Conservation (phyloP, 352 stramenopile species). For the Phytophthora macrochlamydospora region DNA sequence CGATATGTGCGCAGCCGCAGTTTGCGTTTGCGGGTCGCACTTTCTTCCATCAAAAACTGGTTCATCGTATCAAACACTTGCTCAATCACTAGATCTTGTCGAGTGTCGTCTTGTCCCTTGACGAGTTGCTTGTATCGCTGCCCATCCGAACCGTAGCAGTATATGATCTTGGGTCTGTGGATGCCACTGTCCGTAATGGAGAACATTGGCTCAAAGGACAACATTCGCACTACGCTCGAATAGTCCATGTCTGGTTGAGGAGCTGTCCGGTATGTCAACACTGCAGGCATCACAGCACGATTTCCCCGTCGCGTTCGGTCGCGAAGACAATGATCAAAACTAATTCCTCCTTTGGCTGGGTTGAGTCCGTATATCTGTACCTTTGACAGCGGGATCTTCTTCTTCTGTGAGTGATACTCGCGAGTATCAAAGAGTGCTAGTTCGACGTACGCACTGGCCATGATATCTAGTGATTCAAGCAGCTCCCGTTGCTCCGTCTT, state of each 20-base stretch:
- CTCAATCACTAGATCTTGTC: constrained; percentile 90
- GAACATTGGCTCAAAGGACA: constrained; percentile 93
- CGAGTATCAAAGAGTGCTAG: constrained; percentile 83
- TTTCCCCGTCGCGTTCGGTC: constrained; percentile 48
- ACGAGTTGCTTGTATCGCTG: constrained; percentile 94
- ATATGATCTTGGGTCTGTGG: constrained; percentile 97
- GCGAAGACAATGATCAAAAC: constrained; percentile 81
- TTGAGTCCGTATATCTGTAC: constrained; percentile 51
- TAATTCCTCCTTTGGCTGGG: constrained; percentile 19
- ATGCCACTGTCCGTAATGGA: constrained; percentile 95
- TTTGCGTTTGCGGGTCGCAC: constrained; percentile 61
- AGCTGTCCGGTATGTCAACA: constrained; percentile 75
- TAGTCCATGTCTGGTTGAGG: constrained; percentile 85
- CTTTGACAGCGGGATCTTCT: constrained; percentile 77
- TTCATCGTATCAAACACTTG: constrained; percentile 92
- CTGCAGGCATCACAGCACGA: constrained; percentile 66
- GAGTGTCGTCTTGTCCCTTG: constrained; percentile 92
- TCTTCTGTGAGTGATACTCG: constrained; percentile 69
- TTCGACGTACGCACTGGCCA: constrained; percentile 80
- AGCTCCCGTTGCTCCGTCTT: constrained; percentile 60
- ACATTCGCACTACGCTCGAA: constrained; percentile 77
- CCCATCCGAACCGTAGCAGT: constrained; percentile 94
- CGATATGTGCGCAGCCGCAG: constrained; percentile 97
- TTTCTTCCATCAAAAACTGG: constrained; percentile 81
- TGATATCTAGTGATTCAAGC: constrained; percentile 74